Conservation (phyloP, 805 yeast species). For the Saturnispora saitoi region DNA sequence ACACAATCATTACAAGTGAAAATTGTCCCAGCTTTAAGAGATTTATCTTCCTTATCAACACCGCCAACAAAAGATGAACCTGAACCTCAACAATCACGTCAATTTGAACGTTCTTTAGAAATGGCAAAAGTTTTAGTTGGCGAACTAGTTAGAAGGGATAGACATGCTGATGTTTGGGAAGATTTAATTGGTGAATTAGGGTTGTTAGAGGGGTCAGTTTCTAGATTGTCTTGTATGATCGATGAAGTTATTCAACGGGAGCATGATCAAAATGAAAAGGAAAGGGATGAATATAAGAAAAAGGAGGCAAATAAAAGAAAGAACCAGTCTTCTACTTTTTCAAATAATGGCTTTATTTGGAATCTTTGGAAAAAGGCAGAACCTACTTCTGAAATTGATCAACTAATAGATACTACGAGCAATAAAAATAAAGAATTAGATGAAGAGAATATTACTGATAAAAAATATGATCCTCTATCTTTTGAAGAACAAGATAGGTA, state of each 20-base stretch:
- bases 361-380: conserved; percentile 1
- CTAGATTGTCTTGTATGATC: conserved; percentile 5
- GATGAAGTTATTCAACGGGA: conserved; percentile 5
- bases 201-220: conserved; percentile 9
- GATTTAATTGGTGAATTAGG: conserved; percentile 14
- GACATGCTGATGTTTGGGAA: conserved; percentile 15
- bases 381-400: background rate
- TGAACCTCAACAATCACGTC: conserved; percentile 8
- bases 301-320: background rate
- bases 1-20: conserved; percentile 5
- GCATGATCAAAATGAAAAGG: background rate
- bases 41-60: conserved; percentile 1
- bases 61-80: background rate
- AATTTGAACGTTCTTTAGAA: conserved; percentile 13
- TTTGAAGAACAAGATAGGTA: conserved; percentile 8
- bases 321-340: no score
- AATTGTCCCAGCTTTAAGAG: conserved; percentile 5
- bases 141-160: conserved; percentile 12
- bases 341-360: conserved; percentile 4
- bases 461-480: background rate
- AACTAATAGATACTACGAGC: background rate
- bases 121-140: conserved; percentile 9
- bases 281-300: background rate
- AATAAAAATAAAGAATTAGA: background rate
- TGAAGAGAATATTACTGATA: background rate